phyloP scores from a whole-genome alignment of 202 grass and related monocot genomes.

The Brachypodium distachyon region DNA sequence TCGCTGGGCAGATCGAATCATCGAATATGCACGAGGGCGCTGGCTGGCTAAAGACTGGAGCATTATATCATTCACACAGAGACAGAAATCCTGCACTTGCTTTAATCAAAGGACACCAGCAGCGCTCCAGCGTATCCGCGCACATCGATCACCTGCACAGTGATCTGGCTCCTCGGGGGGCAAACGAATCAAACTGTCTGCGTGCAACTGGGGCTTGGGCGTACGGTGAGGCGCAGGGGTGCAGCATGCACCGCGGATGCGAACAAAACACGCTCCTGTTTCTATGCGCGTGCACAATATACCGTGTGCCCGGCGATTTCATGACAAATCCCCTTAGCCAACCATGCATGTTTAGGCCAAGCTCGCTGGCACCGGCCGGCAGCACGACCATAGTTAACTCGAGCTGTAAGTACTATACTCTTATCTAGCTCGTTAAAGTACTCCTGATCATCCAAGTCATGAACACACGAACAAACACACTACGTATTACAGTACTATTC shows the following conservation, averaged over 20 bases:
- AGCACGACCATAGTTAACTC: too few relatives aligned
- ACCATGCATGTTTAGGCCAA: not conserved
- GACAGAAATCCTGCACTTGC: not conserved
- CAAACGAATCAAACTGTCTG: conserved; percentile 23
- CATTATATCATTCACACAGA: not conserved
- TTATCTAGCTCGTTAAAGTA: too few relatives aligned
- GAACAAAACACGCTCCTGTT: conserved; percentile 8
- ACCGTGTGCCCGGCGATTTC: not conserved
- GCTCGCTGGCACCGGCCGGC: conserved; percentile 1
- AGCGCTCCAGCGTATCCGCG: not conserved
- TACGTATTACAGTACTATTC: too few relatives aligned
- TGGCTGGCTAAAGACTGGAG: not conserved
- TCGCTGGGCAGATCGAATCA: not conserved
- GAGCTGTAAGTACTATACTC: too few relatives aligned
- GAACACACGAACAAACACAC: too few relatives aligned
- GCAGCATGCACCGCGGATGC: not conserved
- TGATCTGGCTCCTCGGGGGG: not conserved
- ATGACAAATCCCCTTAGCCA: not conserved
- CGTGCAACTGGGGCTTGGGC: not conserved
- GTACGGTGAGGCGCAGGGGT: not conserved
- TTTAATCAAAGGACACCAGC: not conserved
- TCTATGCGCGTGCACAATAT: not conserved
- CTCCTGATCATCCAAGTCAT: too few relatives aligned
- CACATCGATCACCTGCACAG: not conserved
- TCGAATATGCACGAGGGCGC: not conserved